Conservation (phyloP, 306 rosid genomes). For the Pyrus betulifolia region DNA sequence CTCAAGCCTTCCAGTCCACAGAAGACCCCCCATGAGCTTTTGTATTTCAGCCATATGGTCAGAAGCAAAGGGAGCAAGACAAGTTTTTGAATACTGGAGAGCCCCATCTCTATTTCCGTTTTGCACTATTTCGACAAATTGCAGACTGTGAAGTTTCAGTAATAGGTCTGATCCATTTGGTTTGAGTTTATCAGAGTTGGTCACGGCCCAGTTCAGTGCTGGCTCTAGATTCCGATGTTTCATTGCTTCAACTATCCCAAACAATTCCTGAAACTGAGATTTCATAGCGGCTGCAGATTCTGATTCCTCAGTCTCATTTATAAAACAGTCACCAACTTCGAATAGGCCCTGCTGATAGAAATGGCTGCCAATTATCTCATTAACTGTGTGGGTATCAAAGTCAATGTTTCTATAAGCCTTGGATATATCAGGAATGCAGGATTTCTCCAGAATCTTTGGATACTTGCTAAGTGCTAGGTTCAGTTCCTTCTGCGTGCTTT, state of each 20-base stretch:
- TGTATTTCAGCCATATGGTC: constrained; percentile 57
- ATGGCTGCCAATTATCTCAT: constrained; percentile 70
- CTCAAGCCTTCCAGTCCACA: constrained; percentile 81
- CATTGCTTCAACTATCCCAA: constrained; percentile 69
- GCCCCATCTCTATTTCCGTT: constrained; percentile 57
- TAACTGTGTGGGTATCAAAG: constrained; percentile 52
- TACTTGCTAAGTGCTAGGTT: constrained; percentile 72
- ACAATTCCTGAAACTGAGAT: constrained; percentile 73
- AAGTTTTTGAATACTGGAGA: constrained; percentile 58
- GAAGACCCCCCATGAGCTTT: constrained; percentile 69
- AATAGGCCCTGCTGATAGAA: constrained; percentile 77
- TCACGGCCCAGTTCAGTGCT: constrained; percentile 73
- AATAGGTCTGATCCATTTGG: constrained; percentile 62
- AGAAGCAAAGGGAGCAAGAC: constrained; percentile 56
- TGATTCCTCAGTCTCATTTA: constrained; percentile 48
- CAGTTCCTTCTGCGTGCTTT: constrained; percentile 70
- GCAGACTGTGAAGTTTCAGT: constrained; percentile 69
- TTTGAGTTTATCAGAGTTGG: constrained; percentile 53
- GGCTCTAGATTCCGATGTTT: constrained; percentile 57
- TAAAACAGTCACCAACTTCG: constrained; percentile 71
- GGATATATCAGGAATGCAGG: constrained; percentile 78
- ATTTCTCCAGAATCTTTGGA: constrained; percentile 71
- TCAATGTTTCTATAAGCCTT: constrained; percentile 75
- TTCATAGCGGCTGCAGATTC: constrained; percentile 56
- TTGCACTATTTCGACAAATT: constrained; percentile 55